Evolutionary conservation across 768 basidiomycete species (phyloP), one percentile per base, ranked within the genome.

Genomic region (Hericium alpestre): DNA sequence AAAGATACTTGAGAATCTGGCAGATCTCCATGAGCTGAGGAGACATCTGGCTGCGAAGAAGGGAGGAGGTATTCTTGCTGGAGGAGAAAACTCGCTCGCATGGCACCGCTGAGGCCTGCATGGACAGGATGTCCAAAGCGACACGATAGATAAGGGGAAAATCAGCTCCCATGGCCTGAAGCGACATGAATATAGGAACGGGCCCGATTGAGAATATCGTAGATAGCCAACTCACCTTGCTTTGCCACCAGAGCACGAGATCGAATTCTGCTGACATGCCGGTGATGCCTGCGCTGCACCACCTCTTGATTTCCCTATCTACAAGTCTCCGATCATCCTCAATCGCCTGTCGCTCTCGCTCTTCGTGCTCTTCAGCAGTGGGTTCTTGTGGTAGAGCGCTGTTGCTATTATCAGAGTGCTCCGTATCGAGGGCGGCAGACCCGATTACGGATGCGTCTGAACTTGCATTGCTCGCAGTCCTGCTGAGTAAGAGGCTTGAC

Each of bases 51-150:
- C 39, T 59, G 7, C 61, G 23, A 18, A 53, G 60, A 15, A 27
- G 22, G 15, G 61, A 60, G 43, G 48, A 27, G 5, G 56, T 58
- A 15, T 61, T 27, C 38, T 55, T 59, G 32, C 59, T 49, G 7
- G 56, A 58, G 10, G 63, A 64, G 53, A 64, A 64, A 32, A 59
- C 52, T 0, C 61, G 61, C 22, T 64, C 63, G 43, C 58, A 64
- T 12, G 58, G 58, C 2, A 64, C 58, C 2, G 61, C 55, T 3
- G 58, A 61, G 1, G 58, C 62, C 25, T 62, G 62, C 4, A 55
- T 41, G 1, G 62, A 55, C 9, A 63, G 54, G 46, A 57, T 49
- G 48, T 63, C 62, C 15, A 59, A 20, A 3, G 61, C 60, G n/a
- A 63, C 43, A 16, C 53, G 38, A 37, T 48, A 56, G 8, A 63